Evolutionary conservation across 306 rosid genomes (phyloP).

Genomic region (Phaseolus lunatus): DNA sequence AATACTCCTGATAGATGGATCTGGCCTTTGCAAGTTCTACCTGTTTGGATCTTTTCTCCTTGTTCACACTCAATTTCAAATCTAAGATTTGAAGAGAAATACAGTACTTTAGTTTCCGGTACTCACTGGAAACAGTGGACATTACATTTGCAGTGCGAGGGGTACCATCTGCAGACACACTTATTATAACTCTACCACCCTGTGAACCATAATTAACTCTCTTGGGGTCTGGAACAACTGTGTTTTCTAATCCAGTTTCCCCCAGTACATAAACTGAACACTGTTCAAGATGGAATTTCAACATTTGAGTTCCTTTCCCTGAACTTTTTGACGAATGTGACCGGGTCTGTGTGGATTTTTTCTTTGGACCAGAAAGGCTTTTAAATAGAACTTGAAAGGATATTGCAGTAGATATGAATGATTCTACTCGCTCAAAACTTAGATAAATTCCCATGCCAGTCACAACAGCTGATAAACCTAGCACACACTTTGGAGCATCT

Average conservation of each 20-base stretch:
- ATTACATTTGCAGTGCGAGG: slow-evolving; percentile 75
- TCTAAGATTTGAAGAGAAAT: slow-evolving; percentile 77
- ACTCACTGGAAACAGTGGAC: slow-evolving; percentile 70
- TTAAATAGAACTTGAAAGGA: slow-evolving; percentile 79
- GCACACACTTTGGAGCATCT: slow-evolving; percentile 60
- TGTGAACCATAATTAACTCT: slow-evolving; percentile 96
- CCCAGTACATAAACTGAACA: slow-evolving; percentile 76
- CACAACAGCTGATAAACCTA: slow-evolving; percentile 73
- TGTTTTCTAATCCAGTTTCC: slow-evolving; percentile 76
- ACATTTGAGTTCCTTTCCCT: slow-evolving; percentile 74
- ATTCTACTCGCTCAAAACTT: slow-evolving; percentile 74
- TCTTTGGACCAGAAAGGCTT: slow-evolving; percentile 65
- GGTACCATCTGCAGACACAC: slow-evolving; percentile 78
- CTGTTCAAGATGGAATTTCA: slow-evolving; percentile 73
- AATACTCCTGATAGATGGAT: slow-evolving; percentile 80
- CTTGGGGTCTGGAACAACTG: slow-evolving; percentile 85
- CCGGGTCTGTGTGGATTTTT: slow-evolving; percentile 60
- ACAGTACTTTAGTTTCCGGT: slow-evolving; percentile 64
- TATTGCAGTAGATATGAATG: slow-evolving; percentile 77
- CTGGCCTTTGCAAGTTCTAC: slow-evolving; percentile 80
- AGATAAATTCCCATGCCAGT: slow-evolving; percentile 71
- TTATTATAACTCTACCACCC: slow-evolving; percentile 81
- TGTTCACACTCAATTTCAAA: slow-evolving; percentile 70
- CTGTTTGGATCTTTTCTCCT: slow-evolving; percentile 84
- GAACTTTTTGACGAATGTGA: slow-evolving; percentile 67